Base-by-base conservation (phyloP, 208 protist species). In the Acanthamoeba lenticulata region DNA sequence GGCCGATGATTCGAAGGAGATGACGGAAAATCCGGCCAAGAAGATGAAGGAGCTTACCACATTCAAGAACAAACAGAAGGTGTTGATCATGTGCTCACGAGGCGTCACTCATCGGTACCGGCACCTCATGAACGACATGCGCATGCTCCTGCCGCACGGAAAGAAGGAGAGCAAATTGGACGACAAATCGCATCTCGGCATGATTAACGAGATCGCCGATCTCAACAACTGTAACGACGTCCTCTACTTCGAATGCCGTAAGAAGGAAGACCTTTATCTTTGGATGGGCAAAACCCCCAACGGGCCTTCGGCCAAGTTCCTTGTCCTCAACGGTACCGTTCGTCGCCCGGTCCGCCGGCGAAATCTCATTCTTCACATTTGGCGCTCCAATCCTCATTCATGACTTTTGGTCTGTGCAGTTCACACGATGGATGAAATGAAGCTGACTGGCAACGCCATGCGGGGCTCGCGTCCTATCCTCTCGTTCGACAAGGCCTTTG, bases 371-470 rank as follows among this genome's bases (percentile, higher is more conserved):
- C 36, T 86, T 95, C 40, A 95, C 67, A 74, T 90, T 74, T 42
- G 21, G 13, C n/a, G n/a, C n/a, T 40, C 19, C 34, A 69, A 27
- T 89, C 60, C 21, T 79, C 6, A 92, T 40, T 6, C 9, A 40
- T 29, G 57, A 1, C 11, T n/a, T 65, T 2, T 65, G 27, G 4
- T 34, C 9, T 13, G 19, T 62, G 57, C 47, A 97, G 96, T 99
- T 17, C 98, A 99, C 97, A 99, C 98, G 19, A 98, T 99, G 94
- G 97, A 99, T 49, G 99, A 99, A 96, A 97, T 99, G 81, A 98
- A 99, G 65, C 97, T 99, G 96, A 99, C 98, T 21, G 99, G 99
- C 52, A 99, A 99, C 96, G 99, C 98, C 96, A 97, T 99, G 55
- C 99, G 99, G 95, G 99, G 98, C 86, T 99, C 98, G 44, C 97